Evolutionary conservation across 805 yeast species (phyloP).

Genomic region (Lachancea meyersii): DNA sequence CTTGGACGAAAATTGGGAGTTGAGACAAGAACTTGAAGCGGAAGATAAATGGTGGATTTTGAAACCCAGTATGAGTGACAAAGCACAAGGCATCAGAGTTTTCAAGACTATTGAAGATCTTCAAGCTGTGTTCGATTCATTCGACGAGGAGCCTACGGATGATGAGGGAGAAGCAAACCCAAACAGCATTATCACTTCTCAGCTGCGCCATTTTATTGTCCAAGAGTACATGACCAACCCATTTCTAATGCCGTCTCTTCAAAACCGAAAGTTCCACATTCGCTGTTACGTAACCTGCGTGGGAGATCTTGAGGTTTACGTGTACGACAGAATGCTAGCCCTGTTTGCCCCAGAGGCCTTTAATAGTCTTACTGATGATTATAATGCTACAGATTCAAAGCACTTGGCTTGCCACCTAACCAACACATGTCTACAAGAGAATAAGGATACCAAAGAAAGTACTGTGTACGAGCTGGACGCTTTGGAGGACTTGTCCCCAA

Average conservation of each 20-base stretch:
- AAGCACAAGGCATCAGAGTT: constrained; percentile 90
- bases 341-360: constrained; percentile 65
- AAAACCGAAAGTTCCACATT: constrained; percentile 76
- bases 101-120: constrained; percentile 74
- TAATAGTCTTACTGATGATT: constrained; percentile 28
- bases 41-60: constrained; percentile 66
- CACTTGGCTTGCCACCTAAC: constrained; percentile 76
- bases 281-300: constrained; percentile 73
- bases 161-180: constrained; percentile 43
- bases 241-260: constrained; percentile 53
- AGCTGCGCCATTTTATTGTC: constrained; percentile 82
- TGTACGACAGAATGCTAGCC: constrained; percentile 73
- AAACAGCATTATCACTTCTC: constrained; percentile 75
- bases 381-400: constrained; percentile 30
- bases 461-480: constrained; percentile 1
- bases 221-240: constrained; percentile 76
- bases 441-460: constrained; percentile 33
- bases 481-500: constrained; percentile 34
- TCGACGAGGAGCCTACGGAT: constrained; percentile 69
- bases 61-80: constrained; percentile 95
- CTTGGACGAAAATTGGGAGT: constrained; percentile 84
- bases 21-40: constrained; percentile 66
- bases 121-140: constrained; percentile 76
- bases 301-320: constrained; percentile 72
- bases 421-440: constrained; percentile 83